These are phyloP conservation scores for Lactarius trivialis DNA, from an alignment of 768 basidiomycete genomes.

Conservation along the genomic window DNA sequence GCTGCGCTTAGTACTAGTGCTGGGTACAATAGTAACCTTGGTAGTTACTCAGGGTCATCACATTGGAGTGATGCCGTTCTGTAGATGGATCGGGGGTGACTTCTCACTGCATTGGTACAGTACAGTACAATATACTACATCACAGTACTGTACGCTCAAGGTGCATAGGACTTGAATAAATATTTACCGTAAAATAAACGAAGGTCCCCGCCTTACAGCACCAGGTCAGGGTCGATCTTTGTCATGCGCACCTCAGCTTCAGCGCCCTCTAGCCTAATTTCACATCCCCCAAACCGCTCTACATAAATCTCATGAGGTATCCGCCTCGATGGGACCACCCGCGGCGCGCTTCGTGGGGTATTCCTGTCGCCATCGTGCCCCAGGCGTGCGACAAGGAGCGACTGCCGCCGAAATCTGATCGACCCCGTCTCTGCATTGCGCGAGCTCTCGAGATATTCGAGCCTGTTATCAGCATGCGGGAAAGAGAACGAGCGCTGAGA, in stretches of 20 bases:
- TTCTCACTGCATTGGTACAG: not conserved
- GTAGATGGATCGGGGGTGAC: not conserved
- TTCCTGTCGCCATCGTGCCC: not conserved
- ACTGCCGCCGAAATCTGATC: constrained; percentile 15
- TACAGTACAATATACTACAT: not conserved
- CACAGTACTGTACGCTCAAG: too few species aligned
- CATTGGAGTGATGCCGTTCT: not conserved
- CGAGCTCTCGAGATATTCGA: constrained; percentile 18
- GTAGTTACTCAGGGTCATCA: too few species aligned
- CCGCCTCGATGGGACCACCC: not conserved
- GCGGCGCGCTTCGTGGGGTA: too few species aligned
- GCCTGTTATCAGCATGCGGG: not conserved
- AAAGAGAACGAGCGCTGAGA: not conserved
- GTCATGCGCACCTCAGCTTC: not conserved
- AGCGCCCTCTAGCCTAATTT: constrained; percentile 3
- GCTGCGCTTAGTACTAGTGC: too few species aligned
- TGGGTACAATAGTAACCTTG: too few species aligned
- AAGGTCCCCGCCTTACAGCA: not conserved
- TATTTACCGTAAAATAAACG: not conserved
- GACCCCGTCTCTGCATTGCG: constrained; percentile 12
- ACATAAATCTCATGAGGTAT: not conserved
- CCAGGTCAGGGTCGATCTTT: constrained; percentile 9
- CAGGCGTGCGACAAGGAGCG: not conserved
- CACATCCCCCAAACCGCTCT: constrained; percentile 6
- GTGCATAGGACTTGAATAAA: too few species aligned